Evolutionary conservation across 2,329 filamentous ascomycete genomes (phyloP).

Genomic region (Ophiosphaerella herpotricha): DNA sequence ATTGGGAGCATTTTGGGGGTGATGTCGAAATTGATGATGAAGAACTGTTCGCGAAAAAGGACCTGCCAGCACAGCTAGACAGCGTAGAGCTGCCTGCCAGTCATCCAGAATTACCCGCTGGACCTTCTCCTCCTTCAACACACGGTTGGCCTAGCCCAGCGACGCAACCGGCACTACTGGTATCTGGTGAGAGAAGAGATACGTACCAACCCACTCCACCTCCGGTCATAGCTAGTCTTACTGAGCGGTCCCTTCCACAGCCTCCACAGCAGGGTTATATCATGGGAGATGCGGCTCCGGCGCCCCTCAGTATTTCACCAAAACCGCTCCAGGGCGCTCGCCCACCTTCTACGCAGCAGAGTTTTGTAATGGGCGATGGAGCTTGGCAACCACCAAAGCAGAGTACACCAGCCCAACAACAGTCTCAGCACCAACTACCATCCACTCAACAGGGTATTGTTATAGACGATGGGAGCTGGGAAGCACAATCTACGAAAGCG

Average conservation of each 20-base stretch:
- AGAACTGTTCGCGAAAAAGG: constrained; percentile 38
- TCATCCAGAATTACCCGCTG: constrained; percentile 9
- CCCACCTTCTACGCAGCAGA: constrained; percentile 18
- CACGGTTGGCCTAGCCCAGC: constrained; percentile 41
- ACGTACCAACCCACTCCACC: constrained; percentile 41
- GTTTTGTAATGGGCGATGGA: constrained; percentile 30
- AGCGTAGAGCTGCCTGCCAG: constrained; percentile 36
- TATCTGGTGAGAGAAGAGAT: constrained; percentile 18
- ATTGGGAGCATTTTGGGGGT: constrained; percentile 45
- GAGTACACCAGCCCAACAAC: constrained; percentile 19
- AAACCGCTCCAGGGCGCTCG: constrained; percentile 18
- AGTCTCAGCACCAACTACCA: constrained; percentile 20
- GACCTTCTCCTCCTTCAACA: constrained; percentile 30
- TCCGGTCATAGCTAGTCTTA: constrained; percentile 21
- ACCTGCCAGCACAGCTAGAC: constrained; percentile 22
- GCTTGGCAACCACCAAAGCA: constrained; percentile 21
- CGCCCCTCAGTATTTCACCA: constrained; percentile 22
- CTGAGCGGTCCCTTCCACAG: constrained; percentile 16
- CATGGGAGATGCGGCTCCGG: constrained; percentile 23
- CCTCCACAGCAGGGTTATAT: constrained; percentile 26
- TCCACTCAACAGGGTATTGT: constrained; percentile 18
- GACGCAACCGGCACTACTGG: constrained; percentile 19
- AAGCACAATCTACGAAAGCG: constrained; percentile 5
- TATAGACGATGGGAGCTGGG: constrained; percentile 20
- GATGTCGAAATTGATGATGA: constrained; percentile 43